These are phyloP conservation scores for Neofusicoccum ribis DNA, from an alignment of 2,329 filamentous ascomycete species.

Conservation along the genomic window DNA sequence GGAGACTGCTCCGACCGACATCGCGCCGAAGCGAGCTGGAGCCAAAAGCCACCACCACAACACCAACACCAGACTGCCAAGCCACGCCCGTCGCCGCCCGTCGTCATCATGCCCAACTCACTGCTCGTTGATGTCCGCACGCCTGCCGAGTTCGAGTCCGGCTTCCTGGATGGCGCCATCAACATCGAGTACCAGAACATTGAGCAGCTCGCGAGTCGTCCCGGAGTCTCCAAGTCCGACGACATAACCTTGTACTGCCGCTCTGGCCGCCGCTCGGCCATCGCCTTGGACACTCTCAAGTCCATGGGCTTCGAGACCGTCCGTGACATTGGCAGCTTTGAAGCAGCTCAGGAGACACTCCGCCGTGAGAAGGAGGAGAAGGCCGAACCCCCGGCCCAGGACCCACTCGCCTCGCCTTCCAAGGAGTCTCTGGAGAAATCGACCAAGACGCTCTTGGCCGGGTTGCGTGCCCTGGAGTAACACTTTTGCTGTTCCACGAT, in stretches of 20 bases:
- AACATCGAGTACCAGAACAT: conserved; percentile 42
- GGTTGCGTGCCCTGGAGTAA: conserved; percentile 30
- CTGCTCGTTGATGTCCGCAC: conserved; percentile 39
- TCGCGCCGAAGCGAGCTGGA: neutral
- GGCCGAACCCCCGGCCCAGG: conserved; percentile 22
- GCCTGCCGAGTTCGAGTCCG: conserved; percentile 37
- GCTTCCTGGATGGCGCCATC: conserved; percentile 32
- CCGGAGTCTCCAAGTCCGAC: conserved; percentile 27
- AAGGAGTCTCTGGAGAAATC: conserved; percentile 26
- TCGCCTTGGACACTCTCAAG: conserved; percentile 33
- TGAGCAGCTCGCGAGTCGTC: conserved; percentile 24
- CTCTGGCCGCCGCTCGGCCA: conserved; percentile 34
- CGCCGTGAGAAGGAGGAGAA: conserved; percentile 29
- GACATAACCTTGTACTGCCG: conserved; percentile 41
- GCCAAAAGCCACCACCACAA: neutral
- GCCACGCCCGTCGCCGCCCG: too few species aligned
- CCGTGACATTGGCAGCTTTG: conserved; percentile 38
- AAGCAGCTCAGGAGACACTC: conserved; percentile 32
- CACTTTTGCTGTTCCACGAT: neutral
- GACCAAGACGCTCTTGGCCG: conserved; percentile 30
- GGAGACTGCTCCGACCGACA: neutral
- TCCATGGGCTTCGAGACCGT: conserved; percentile 32
- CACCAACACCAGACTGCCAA: too few species aligned
- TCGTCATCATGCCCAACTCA: neutral
- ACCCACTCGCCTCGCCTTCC: conserved; percentile 14